A percentile compares a stretch with the other conserved stretches of the same genome.
Conservation (phyloP, 2,329 filamentous ascomycete genomes). For the Xylaria polymorpha region DNA sequence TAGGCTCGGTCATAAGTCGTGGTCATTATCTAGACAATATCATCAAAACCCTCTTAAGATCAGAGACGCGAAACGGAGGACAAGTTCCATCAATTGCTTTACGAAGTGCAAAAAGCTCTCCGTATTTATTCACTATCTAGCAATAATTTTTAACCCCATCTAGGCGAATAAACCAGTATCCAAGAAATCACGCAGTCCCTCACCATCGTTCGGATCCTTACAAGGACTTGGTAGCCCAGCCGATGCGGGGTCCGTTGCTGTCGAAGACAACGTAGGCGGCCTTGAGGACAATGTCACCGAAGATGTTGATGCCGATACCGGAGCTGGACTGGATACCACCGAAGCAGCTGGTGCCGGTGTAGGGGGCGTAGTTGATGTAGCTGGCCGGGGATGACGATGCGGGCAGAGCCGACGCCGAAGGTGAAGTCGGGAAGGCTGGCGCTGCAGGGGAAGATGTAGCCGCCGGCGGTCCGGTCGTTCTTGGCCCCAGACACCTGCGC, state of each 20-base stretch:
- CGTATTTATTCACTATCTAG: slow-evolving; percentile 2
- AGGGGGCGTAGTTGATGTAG: slow-evolving; percentile 62
- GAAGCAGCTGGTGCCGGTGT: slow-evolving; percentile 63
- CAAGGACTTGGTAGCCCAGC: slow-evolving; percentile 55
- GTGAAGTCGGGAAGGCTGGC: slow-evolving; percentile 60
- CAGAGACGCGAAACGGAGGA: background rate
- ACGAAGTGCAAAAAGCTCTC: background rate
- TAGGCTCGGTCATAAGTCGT: background rate
- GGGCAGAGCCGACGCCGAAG: slow-evolving; percentile 61
- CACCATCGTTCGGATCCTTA: slow-evolving; percentile 3
- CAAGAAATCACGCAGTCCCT: background rate
- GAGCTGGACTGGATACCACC: slow-evolving; percentile 70
- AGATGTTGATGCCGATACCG: slow-evolving; percentile 63
- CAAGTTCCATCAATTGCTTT: background rate
- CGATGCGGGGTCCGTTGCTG: slow-evolving; percentile 54
- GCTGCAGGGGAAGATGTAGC: slow-evolving; percentile 65
- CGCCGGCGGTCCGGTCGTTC: slow-evolving; percentile 55
- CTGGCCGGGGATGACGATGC: slow-evolving; percentile 62
- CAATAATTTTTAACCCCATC: background rate
- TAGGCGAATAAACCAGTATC: slow-evolving; percentile 8
- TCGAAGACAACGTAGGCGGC: slow-evolving; percentile 73
- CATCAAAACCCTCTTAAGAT: background rate
- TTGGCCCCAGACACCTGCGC: slow-evolving; percentile 57
- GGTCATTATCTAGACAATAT: background rate
- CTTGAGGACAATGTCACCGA: slow-evolving; percentile 75